phyloP scores from a whole-genome alignment of 148 eudicot genomes.

The Vaccinium myrtillus region DNA sequence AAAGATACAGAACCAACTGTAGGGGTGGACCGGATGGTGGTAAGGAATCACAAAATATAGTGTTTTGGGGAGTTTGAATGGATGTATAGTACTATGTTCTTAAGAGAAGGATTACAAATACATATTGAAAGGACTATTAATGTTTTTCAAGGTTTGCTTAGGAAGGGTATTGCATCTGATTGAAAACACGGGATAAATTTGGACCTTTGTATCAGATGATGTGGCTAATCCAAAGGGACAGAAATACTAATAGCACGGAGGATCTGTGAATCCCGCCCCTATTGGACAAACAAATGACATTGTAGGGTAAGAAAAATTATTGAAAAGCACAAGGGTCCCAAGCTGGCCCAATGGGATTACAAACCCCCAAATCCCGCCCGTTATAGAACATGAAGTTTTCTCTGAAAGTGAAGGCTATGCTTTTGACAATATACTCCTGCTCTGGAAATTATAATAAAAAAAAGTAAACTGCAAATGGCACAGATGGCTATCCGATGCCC shows the following conservation, averaged over 20 bases:
- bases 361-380: too few relatives aligned
- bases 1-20: not conserved
- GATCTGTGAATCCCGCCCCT: not conserved
- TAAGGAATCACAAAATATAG: not conserved
- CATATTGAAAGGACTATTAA: not conserved
- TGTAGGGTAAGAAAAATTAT: not conserved
- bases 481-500: not conserved
- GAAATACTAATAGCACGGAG: not conserved
- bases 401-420: not conserved
- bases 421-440: not conserved
- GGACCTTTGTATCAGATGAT: not conserved
- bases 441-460: not conserved
- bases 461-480: too few relatives aligned
- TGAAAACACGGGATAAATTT: not conserved
- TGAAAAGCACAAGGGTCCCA: not conserved
- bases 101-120: not conserved
- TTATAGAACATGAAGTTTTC: not conserved
- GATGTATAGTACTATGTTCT: not conserved
- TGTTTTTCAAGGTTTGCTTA: not conserved
- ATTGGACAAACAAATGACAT: not conserved
- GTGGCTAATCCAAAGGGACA: not conserved
- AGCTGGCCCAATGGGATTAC: not conserved
- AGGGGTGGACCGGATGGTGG: not conserved
- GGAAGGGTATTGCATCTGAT: not conserved
- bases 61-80: not conserved